Evolutionary conservation across 129 eudicot genomes (phyloP).

Genomic region (Chrysanthemum seticuspe): DNA sequence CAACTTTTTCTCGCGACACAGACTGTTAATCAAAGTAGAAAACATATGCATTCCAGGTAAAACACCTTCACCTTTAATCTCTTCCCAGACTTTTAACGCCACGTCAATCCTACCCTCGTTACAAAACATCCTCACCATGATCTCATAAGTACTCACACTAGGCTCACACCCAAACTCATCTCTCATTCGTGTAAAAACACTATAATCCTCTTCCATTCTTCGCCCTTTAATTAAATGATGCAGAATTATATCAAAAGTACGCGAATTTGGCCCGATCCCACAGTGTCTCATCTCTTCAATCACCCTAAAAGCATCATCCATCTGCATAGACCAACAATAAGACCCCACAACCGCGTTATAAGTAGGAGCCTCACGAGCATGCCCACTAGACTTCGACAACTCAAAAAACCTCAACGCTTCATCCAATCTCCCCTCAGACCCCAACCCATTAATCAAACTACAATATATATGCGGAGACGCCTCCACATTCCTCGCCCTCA

Average conservation of each 20-base stretch:
- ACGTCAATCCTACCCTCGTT: slow-evolving; percentile 54
- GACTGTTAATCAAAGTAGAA: slow-evolving; percentile 54
- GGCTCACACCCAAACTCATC: slow-evolving; percentile 65
- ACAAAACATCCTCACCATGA: slow-evolving; percentile 80
- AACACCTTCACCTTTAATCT: slow-evolving; percentile 74
- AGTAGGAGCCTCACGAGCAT: slow-evolving; percentile 63
- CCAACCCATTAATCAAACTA: slow-evolving; percentile 84
- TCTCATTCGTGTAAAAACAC: slow-evolving; percentile 56
- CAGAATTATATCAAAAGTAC: slow-evolving; percentile 81
- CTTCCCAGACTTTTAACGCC: slow-evolving; percentile 70
- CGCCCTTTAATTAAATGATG: slow-evolving; percentile 66
- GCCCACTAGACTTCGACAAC: slow-evolving; percentile 50
- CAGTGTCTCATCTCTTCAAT: slow-evolving; percentile 70
- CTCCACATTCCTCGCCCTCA: slow-evolving; percentile 51
- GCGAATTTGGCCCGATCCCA: slow-evolving; percentile 78
- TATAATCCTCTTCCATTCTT: slow-evolving; percentile 57
- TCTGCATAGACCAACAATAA: slow-evolving; percentile 65
- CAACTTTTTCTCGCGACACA: slow-evolving; percentile 55
- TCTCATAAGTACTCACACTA: slow-evolving; percentile 73
- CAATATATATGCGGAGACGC: slow-evolving; percentile 85
- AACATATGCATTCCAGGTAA: slow-evolving; percentile 92
- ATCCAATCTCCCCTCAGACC: slow-evolving; percentile 49
- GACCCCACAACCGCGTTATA: slow-evolving; percentile 90
- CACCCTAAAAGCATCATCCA: slow-evolving; percentile 60
- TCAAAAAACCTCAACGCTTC: slow-evolving; percentile 74